These are phyloP conservation scores for Hericium erinaceus DNA, from an alignment of 768 basidiomycete genomes.

Conservation along the genomic window DNA sequence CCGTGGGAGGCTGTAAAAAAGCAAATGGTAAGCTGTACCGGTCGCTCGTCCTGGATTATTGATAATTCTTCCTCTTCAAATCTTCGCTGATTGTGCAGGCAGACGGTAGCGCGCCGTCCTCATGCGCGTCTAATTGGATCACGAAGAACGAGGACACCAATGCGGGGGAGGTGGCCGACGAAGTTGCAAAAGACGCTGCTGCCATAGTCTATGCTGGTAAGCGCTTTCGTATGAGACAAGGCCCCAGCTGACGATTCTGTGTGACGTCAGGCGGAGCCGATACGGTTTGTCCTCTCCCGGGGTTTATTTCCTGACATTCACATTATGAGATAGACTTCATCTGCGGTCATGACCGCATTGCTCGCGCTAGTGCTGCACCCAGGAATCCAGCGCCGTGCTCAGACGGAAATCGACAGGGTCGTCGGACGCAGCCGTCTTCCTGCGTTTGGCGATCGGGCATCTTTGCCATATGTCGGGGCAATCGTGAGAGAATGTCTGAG, in stretches of 20 bases:
- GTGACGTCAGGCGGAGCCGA: neutral
- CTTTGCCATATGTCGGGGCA: constrained; percentile 9
- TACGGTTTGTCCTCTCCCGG: neutral
- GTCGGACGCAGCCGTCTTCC: constrained; percentile 1
- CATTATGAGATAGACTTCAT: neutral
- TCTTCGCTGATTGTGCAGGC: neutral
- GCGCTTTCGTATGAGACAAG: neutral
- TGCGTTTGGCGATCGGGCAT: constrained; percentile 1
- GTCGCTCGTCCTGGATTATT: too few relatives aligned
- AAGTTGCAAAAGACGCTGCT: neutral
- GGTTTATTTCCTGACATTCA: neutral
- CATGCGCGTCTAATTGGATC: neutral
- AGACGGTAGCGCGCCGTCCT: neutral
- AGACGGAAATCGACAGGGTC: constrained; percentile 4
- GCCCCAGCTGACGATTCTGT: neutral
- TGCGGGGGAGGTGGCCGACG: neutral
- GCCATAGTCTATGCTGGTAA: neutral
- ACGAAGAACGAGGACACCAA: neutral
- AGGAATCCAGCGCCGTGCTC: constrained; percentile 5
- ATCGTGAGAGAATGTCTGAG: constrained; percentile 3
- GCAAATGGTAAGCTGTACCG: neutral
- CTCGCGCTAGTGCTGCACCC: constrained; percentile 8
- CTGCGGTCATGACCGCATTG: neutral
- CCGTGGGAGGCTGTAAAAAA: neutral
- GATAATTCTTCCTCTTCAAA: neutral